phyloP scores from a whole-genome alignment of 2,329 filamentous ascomycete genomes.

The Ascochyta koolunga region DNA sequence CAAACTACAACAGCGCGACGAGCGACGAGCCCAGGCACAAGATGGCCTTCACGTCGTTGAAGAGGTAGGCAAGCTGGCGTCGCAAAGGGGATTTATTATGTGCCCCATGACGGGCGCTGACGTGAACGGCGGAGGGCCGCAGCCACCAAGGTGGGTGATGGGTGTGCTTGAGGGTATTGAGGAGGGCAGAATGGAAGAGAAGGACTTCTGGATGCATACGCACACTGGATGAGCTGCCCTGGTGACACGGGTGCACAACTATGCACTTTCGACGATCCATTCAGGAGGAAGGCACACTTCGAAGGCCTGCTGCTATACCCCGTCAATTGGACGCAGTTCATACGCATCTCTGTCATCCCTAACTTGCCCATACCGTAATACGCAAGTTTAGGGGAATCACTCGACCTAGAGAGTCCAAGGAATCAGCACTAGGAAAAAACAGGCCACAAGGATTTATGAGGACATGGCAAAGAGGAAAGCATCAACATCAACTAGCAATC shows the following conservation, averaged over 20 bases:
- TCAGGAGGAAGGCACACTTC: not conserved
- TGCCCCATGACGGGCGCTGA: constrained; percentile 27
- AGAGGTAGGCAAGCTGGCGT: constrained; percentile 30
- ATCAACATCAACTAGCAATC: not conserved
- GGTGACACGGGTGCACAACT: not conserved
- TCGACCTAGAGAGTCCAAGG: not conserved
- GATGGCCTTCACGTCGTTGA: constrained; percentile 21
- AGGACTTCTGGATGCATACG: constrained; percentile 37
- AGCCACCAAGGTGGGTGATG: constrained; percentile 33
- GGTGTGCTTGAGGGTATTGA: constrained; percentile 35
- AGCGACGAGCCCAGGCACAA: not conserved
- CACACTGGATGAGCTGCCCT: constrained; percentile 12
- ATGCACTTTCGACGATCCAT: not conserved
- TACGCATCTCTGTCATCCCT: not conserved
- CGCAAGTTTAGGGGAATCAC: not conserved
- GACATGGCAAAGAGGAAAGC: not conserved
- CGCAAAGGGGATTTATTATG: constrained; percentile 25
- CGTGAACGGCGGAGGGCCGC: constrained; percentile 7
- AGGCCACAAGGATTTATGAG: not conserved
- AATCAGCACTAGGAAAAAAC: not conserved
- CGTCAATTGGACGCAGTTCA: not conserved
- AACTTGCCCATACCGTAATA: not conserved
- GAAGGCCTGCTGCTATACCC: not conserved
- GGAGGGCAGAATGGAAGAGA: constrained; percentile 34
- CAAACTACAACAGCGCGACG: constrained; percentile 25